Base-by-base conservation (phyloP, 75 land plant genomes). In the Cryptomeria japonica region DNA sequence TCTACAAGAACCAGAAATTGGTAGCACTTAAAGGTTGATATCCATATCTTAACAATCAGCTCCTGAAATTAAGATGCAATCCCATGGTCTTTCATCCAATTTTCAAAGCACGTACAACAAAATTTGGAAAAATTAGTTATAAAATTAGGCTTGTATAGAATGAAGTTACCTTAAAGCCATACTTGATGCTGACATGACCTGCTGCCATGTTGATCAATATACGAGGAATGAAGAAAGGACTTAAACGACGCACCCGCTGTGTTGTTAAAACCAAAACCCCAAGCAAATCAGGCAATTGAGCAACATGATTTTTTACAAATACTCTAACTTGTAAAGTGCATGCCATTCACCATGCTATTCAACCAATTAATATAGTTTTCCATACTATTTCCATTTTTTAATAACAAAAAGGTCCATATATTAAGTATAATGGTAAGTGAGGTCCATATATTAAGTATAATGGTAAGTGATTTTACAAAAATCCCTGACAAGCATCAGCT, bases 201-300 rank as follows among this genome's bases (percentile, higher is more conserved):
- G 99, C 92, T 85, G 99, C 97, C 99, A 98, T 98, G 91, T 98
- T 98, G 77, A 98, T 98, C 83, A 98, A 86, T 86, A 98, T 98
- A 37, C 99, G 88, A 51, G 99, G 99, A 80, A 97, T 91, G 89
- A 98, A 98, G 89, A 93, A 98, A 55, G 99, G 99, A 87, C 99
- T 98, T 18, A 98, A 92, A 28, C 99, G 95, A 49, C 99, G 94
- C 38, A 97, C 55, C 9, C 93, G 89, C 99, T 96, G 92, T 53
- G n/a, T 77, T 86, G 34, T 82, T 44, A 82, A 87, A 84, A 49
- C 22, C 39, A 36, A 53, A 85, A 55, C 76, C 36, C 41, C 46
- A 86, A 56, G 9, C 12, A 19, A 37, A 85, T 84, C 58, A 85
- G 14, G 42, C 46, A 86, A 31, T 80, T 18, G 15, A 31, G 37